A percentile compares a stretch with the other conserved stretches of the same genome.
These are phyloP conservation scores for Xylaria sp. DNA, from an alignment of 2,329 filamentous ascomycete genomes.

Conservation along the genomic window DNA sequence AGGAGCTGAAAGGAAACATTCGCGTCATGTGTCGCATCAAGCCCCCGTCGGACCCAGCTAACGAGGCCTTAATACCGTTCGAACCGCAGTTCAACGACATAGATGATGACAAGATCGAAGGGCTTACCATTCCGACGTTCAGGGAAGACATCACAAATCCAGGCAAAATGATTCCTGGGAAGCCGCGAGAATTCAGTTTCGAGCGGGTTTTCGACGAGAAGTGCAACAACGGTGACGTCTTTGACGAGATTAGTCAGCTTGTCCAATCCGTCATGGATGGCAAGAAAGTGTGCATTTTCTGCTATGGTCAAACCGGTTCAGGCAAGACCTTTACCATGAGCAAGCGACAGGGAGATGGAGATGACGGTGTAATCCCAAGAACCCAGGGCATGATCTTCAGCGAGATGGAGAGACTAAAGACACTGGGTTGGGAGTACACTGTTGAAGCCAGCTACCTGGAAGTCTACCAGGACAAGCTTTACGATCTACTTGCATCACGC, in stretches of 20 bases:
- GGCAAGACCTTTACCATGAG: slow-evolving; percentile 96
- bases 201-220: slow-evolving; percentile 87
- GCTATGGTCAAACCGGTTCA: slow-evolving; percentile 95
- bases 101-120: slow-evolving; percentile 83
- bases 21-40: slow-evolving; percentile 97
- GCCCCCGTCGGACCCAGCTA: slow-evolving; percentile 65
- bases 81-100: slow-evolving; percentile 65
- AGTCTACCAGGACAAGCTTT: slow-evolving; percentile 97
- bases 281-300: slow-evolving; percentile 99
- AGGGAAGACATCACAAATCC: slow-evolving; percentile 79
- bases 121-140: slow-evolving; percentile 82
- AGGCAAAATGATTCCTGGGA: slow-evolving; percentile 66
- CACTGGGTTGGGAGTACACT: slow-evolving; percentile 91
- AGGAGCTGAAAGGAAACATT: slow-evolving; percentile 98
- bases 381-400: slow-evolving; percentile 94
- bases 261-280: slow-evolving; percentile 96
- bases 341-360: slow-evolving; percentile 59
- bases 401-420: slow-evolving; percentile 79
- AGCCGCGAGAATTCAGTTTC: slow-evolving; percentile 86
- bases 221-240: slow-evolving; percentile 83
- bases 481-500: slow-evolving; percentile 74
- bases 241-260: slow-evolving; percentile 94
- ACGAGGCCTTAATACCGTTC: slow-evolving; percentile 74
- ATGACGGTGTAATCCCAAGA: slow-evolving; percentile 91
- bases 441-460: slow-evolving; percentile 97